Evolutionary conservation across 495 filamentous ascomycete genomes (phyloP).

Genomic region (Pyrenopolyporus hunteri): DNA sequence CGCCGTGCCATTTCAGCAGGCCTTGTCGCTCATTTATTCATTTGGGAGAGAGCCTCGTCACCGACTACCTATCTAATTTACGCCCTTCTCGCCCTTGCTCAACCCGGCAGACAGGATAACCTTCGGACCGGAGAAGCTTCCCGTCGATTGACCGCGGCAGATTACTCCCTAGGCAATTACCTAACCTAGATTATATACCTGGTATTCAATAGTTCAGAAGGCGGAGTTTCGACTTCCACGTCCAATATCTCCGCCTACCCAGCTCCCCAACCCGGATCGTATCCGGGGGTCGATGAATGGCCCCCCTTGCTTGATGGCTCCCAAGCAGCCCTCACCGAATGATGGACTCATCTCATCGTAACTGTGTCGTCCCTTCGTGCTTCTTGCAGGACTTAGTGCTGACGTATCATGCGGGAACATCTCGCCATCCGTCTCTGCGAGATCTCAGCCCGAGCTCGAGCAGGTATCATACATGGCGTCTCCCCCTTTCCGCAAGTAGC

Average conservation of each 20-base stretch:
- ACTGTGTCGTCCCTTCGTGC: conserved; percentile 1
- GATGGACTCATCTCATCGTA: neutral
- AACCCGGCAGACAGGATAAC: conserved; percentile 12
- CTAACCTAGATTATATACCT: too few species aligned
- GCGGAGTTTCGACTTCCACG: conserved; percentile 8
- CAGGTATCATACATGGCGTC: neutral
- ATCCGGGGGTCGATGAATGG: conserved; percentile 1
- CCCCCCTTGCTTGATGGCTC: conserved; percentile 10
- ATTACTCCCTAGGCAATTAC: conserved; percentile 2
- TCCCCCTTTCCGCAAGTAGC: neutral
- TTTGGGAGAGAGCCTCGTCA: conserved; percentile 5
- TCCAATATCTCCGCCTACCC: neutral
- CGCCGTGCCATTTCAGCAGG: conserved; percentile 1
- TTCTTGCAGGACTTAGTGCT: conserved; percentile 17
- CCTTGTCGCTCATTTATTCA: conserved; percentile 7
- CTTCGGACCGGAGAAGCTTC: conserved; percentile 2
- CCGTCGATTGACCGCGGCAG: conserved; percentile 1
- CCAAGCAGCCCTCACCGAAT: conserved; percentile 10
- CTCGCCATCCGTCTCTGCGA: neutral
- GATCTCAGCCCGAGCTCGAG: neutral
- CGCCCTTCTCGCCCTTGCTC: neutral
- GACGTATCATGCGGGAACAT: conserved; percentile 10
- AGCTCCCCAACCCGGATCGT: neutral
- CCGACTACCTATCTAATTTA: neutral
- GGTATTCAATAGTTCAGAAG: neutral